Base-by-base conservation (phyloP, 495 filamentous ascomycete species). In the Trypethelium eluteriae region DNA sequence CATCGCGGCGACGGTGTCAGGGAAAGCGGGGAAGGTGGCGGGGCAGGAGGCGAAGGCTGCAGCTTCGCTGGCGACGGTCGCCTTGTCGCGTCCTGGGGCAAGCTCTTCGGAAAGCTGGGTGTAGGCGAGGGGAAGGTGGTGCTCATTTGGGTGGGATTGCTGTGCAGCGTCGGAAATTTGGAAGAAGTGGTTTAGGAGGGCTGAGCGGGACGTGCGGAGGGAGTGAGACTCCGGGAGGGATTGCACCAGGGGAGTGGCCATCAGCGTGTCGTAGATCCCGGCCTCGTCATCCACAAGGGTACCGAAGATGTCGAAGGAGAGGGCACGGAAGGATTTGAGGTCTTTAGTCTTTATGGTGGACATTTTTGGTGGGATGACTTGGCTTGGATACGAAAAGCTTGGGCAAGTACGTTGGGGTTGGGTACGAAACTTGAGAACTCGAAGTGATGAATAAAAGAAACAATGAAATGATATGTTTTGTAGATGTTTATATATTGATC, bases 241-340 rank as follows among this genome's bases (percentile, higher is more conserved):
- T 3, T 70, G 67, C 39, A 65, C 62, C 3, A 73, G 71, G 7
- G 69, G 61, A 35, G 71, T 69, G 38, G 62, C 57, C 2, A 57
- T 38, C 25, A 68, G 63, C 16, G 68, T 63, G 18, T 38, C 9
- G 18, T 59, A 70, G 57, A 72, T 69, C 65, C 72, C 72, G 50
- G 63, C 41, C 57, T 74, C 72, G 69, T 71, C 73, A 46, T 74
- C 72, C 49, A 74, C 49, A 1, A 74, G 68, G 2, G 72, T 74
- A 57, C 72, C 72, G 59, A 68, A 74, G 61, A 74, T 71, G 65
- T 74, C 72, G 68, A 74, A 74, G 46, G 72, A 71, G 12, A 74
- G 57, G 39, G 66, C 69, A 7, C 46, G 41, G 63, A 59, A 66
- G 50, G 18, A 10, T 36, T 59, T 59, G 53, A 59, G 53, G 25